phyloP scores from a whole-genome alignment of 2,329 filamentous ascomycete species.

The Colletotrichum sp. region DNA sequence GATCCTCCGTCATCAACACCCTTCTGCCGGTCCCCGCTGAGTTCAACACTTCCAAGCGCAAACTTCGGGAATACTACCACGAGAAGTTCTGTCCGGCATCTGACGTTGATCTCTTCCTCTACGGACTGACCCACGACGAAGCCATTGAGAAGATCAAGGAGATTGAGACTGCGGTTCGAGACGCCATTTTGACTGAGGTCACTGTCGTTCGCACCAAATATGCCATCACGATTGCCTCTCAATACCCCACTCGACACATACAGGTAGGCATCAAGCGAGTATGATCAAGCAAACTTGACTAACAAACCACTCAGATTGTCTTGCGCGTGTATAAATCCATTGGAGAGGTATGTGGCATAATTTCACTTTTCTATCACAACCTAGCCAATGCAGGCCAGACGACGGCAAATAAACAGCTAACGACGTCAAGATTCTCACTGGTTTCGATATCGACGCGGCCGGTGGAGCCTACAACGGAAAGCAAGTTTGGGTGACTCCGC shows the following conservation, averaged over 20 bases:
- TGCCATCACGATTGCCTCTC: conserved; percentile 82
- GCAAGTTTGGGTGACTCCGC: conserved; percentile 80
- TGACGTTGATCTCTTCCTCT: conserved; percentile 87
- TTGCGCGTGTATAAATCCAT: conserved; percentile 84
- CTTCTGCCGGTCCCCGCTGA: conserved; percentile 73
- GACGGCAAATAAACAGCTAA: not conserved
- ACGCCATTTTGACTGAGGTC: conserved; percentile 82
- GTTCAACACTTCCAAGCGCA: conserved; percentile 66
- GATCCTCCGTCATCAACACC: conserved; percentile 81
- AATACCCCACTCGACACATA: conserved; percentile 83
- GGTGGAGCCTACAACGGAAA: conserved; percentile 81
- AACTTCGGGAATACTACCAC: conserved; percentile 78
- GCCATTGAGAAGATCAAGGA: conserved; percentile 84
- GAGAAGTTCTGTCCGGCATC: conserved; percentile 82
- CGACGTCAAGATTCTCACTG: conserved; percentile 68
- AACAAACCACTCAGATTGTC: conserved; percentile 65
- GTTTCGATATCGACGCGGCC: conserved; percentile 87
- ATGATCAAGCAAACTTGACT: not conserved
- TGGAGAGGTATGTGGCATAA: conserved; percentile 57
- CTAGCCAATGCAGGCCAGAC: not conserved
- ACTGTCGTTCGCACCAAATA: conserved; percentile 87
- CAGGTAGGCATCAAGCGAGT: conserved; percentile 47
- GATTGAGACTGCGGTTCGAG: conserved; percentile 77
- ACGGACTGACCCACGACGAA: conserved; percentile 77
- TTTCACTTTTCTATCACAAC: not conserved